Evolutionary conservation across 2,329 filamentous ascomycete species (phyloP).

Genomic region (Colletotrichum orchidophilum): DNA sequence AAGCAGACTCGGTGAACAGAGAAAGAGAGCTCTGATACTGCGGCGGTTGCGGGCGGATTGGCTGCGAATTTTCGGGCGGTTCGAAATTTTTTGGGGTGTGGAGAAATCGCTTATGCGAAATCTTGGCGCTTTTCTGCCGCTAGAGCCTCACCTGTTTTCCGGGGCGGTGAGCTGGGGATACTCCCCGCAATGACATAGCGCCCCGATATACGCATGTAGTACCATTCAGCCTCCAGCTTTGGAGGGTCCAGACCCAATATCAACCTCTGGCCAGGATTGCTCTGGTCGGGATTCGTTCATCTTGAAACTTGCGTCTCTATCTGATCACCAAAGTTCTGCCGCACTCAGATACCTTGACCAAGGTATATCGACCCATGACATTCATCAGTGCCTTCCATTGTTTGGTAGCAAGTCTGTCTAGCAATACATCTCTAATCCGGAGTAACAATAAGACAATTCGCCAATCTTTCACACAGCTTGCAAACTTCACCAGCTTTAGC

Average conservation of each 20-base stretch:
- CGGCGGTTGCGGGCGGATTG: constrained; percentile 29
- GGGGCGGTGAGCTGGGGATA: constrained; percentile 7
- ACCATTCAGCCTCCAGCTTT: not conserved
- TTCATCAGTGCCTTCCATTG: constrained; percentile 17
- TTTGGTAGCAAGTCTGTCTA: constrained; percentile 13
- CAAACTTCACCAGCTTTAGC: constrained; percentile 5
- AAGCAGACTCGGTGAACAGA: constrained; percentile 19
- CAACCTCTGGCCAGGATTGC: not conserved
- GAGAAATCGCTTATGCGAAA: constrained; percentile 36
- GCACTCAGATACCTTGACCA: not conserved
- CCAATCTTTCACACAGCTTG: constrained; percentile 7
- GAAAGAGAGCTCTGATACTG: constrained; percentile 23
- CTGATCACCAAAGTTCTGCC: not conserved
- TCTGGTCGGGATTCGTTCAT: not conserved
- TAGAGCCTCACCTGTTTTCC: not conserved
- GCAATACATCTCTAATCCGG: constrained; percentile 18
- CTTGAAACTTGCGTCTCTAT: not conserved
- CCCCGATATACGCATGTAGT: constrained; percentile 18
- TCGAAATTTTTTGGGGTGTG: constrained; percentile 36
- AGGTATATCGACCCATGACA: not conserved
- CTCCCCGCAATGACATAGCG: constrained; percentile 22
- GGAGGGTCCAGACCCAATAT: constrained; percentile 10
- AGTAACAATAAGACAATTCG: not conserved
- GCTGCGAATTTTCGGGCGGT: constrained; percentile 32
- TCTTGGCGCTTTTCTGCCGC: constrained; percentile 34